Base-by-base conservation (phyloP, 1,139 yeast genomes). In the Blastobotrys buckinghamii region DNA sequence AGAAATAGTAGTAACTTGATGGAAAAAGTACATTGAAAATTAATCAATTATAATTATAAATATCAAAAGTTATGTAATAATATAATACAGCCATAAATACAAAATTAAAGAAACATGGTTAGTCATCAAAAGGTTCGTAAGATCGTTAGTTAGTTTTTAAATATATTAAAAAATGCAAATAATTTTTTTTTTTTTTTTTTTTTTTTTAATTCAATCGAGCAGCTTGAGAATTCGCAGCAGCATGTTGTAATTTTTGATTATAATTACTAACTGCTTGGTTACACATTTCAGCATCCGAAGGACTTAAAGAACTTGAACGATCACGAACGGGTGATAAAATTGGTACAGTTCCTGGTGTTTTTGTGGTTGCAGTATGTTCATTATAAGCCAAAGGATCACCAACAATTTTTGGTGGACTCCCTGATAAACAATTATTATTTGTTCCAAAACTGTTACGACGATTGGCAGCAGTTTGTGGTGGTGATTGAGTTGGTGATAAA, bases 271-370 rank as follows among this genome's bases (percentile, higher is more conserved):
- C 44, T 6, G 44, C 44, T 26, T 41, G 37, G 15, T 43, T 36
- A 13, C 42, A 40, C 37, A 27, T 35, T 13, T 43, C 47, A n/a
- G 47, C 47, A 37, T 43, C 41, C 2, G 41, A 19, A 6, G 47
- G 47, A n/a, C 32, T 32, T 15, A 43, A 19, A 17, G 47, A 43
- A 12, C 36, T 26, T 12, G 47, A 43, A 6, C 47, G 47, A 26
- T 43, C 47, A 26, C 47, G 12, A 8, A 43, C 37, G 24, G 47
- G 48, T 7, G 48, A 45, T 39, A 40, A 24, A 17, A 40, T 45
- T 19, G 48, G 44, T 10, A 45, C 44, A 12, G 43, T 45, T 9
- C 43, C 48, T 2, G 48, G 44, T 2, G 43, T 45, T 32, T 45
- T 39, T n/a, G 34, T 39, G 1, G 39, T 30, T n/a, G 43, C 32